phyloP scores from a whole-genome alignment of 2,329 filamentous ascomycete genomes.

The Penicillium sp. region DNA sequence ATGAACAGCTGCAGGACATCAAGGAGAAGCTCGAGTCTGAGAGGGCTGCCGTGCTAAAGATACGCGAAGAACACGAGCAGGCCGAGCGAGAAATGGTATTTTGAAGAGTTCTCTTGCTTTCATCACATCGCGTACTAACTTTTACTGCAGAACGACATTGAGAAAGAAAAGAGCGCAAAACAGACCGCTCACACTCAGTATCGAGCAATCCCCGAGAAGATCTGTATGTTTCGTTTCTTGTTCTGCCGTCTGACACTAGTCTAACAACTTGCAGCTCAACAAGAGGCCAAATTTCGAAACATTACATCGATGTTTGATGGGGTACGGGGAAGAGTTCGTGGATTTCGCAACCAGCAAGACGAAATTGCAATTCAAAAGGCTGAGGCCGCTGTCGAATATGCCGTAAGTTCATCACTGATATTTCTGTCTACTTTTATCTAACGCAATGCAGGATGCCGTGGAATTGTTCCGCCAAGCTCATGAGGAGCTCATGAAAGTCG shows the following conservation, averaged over 20 bases:
- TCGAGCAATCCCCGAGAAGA: conserved; percentile 59
- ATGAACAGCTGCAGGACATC: conserved; percentile 34
- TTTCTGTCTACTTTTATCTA: neutral
- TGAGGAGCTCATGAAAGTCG: conserved; percentile 57
- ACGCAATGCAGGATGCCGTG: conserved; percentile 46
- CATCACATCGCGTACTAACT: conserved; percentile 7
- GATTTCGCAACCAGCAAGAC: conserved; percentile 50
- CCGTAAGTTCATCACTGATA: conserved; percentile 32
- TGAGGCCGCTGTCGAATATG: conserved; percentile 48
- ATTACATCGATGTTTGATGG: conserved; percentile 34
- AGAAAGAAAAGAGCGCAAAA: conserved; percentile 56
- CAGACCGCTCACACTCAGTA: conserved; percentile 60
- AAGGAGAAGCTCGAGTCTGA: conserved; percentile 26
- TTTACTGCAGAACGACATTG: conserved; percentile 23
- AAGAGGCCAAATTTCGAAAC: conserved; percentile 41
- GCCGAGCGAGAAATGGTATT: conserved; percentile 39
- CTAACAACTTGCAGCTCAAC: conserved; percentile 32
- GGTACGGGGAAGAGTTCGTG: conserved; percentile 43
- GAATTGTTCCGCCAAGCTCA: conserved; percentile 54
- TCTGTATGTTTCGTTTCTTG: conserved; percentile 47
- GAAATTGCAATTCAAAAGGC: conserved; percentile 49
- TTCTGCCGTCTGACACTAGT: neutral
- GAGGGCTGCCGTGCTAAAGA: conserved; percentile 15
- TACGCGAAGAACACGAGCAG: conserved; percentile 19
- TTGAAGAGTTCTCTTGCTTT: neutral